Evolutionary conservation across 495 filamentous ascomycete genomes (phyloP).

Genomic region (Geopyxis carbonaria): DNA sequence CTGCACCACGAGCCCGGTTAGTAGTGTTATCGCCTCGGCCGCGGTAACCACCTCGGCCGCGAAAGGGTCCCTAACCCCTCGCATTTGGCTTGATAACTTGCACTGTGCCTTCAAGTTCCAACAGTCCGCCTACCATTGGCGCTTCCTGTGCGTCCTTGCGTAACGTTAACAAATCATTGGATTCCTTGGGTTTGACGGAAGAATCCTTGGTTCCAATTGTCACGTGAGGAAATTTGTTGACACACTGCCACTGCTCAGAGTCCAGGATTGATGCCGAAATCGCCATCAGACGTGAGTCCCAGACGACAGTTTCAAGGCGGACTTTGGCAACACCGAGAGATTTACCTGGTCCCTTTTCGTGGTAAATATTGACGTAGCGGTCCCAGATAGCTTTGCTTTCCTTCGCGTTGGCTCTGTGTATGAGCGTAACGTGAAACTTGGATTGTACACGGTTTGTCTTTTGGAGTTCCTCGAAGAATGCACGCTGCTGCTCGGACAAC

Average conservation of each 20-base stretch:
- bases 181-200: conserved; percentile 76
- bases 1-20: too few species aligned
- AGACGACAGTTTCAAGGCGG: conserved; percentile 43
- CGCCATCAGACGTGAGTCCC: conserved; percentile 70
- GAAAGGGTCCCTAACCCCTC: too few species aligned
- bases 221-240: conserved; percentile 68
- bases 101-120: too few species aligned
- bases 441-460: conserved; percentile 56
- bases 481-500: conserved; percentile 22
- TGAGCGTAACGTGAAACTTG: conserved; percentile 85
- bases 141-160: too few species aligned
- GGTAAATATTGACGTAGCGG: conserved; percentile 37
- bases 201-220: conserved; percentile 65
- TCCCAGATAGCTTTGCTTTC: conserved; percentile 53
- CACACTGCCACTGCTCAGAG: conserved; percentile 43
- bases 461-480: conserved; percentile 61
- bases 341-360: conserved; percentile 27
- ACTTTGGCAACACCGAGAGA: conserved; percentile 34
- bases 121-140: conserved; percentile 49
- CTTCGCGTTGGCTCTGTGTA: conserved; percentile 51
- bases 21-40: too few species aligned
- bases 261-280: conserved; percentile 56
- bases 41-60: too few species aligned
- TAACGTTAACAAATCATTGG: conserved; percentile 74
- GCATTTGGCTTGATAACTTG: too few species aligned